These are phyloP conservation scores for Termitomyces sp. DNA, from an alignment of 768 basidiomycete genomes.

Conservation along the genomic window DNA sequence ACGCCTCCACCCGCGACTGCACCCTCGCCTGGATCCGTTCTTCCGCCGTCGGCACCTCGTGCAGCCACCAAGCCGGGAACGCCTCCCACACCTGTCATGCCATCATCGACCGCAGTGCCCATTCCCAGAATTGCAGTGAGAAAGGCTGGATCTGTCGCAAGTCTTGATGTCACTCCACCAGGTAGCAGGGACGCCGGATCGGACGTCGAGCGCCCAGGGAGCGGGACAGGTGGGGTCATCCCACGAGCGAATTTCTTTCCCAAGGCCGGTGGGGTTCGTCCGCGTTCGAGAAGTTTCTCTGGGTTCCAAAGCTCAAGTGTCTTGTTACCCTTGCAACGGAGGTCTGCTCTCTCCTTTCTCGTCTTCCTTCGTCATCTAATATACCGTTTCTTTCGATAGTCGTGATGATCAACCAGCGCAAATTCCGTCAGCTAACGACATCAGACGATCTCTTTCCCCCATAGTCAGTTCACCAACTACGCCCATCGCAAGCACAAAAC, in stretches of 20 bases:
- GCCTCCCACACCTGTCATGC: neutral
- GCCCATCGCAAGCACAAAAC: slow-evolving; percentile 1
- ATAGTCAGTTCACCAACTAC: slow-evolving; percentile 13
- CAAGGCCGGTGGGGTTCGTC: slow-evolving; percentile 42
- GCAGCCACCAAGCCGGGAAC: neutral
- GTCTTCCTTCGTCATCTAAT: neutral
- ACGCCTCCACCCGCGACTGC: slow-evolving; percentile 36
- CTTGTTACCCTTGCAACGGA: slow-evolving; percentile 21
- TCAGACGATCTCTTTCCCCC: slow-evolving; percentile 20
- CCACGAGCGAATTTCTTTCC: slow-evolving; percentile 66
- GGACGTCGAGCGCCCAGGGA: neutral
- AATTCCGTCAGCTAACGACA: slow-evolving; percentile 15
- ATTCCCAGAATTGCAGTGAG: slow-evolving; percentile 1
- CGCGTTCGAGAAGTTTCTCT: slow-evolving; percentile 75
- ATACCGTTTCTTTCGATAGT: slow-evolving; percentile 12
- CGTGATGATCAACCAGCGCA: slow-evolving; percentile 15
- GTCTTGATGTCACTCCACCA: slow-evolving; percentile 2
- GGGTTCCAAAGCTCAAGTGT: slow-evolving; percentile 45
- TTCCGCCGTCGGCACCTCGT: slow-evolving; percentile 5
- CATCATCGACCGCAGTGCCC: neutral
- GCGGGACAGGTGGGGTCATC: slow-evolving; percentile 23
- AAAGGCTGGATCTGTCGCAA: slow-evolving; percentile 5
- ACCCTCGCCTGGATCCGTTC: slow-evolving; percentile 7
- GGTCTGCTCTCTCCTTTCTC: slow-evolving; percentile 18
- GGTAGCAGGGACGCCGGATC: neutral